phyloP scores from a whole-genome alignment of 495 filamentous ascomycete species.

The Talaromyces proteolyticus region DNA sequence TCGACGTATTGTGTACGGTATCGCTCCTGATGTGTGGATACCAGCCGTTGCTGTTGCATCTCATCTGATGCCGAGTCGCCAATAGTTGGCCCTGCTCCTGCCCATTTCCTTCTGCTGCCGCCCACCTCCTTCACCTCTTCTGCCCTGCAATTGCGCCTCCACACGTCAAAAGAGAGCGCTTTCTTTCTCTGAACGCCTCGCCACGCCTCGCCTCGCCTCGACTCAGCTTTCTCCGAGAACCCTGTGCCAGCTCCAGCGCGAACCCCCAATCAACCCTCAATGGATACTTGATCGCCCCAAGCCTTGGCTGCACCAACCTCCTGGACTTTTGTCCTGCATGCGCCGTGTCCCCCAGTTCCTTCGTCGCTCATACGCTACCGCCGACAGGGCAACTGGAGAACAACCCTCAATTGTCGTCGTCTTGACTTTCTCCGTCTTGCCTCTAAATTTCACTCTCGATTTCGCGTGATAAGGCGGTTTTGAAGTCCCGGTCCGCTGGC shows the following conservation, averaged over 20 bases:
- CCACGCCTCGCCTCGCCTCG: too few relatives aligned
- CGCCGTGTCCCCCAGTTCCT: background rate
- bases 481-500: too few relatives aligned
- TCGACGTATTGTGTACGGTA: background rate
- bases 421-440: too few relatives aligned
- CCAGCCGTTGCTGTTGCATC: background rate
- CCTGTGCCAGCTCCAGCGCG: background rate
- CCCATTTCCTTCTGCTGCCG: conserved; percentile 9
- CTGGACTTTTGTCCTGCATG: background rate
- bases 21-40: background rate
- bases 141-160: background rate
- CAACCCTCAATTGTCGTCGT: too few relatives aligned
- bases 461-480: too few relatives aligned
- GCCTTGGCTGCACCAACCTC: background rate
- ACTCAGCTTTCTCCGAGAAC: too few relatives aligned
- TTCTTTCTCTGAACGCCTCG: too few relatives aligned
- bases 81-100: background rate
- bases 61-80: background rate
- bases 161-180: too few relatives aligned
- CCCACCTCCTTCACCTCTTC: conserved; percentile 6
- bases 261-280: background rate
- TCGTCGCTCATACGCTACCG: conserved; percentile 2
- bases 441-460: too few relatives aligned
- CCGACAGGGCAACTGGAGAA: too few relatives aligned
- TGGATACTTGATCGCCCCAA: background rate